Conservation (phyloP, 2,329 filamentous ascomycete genomes). For the Penicillium sp. region DNA sequence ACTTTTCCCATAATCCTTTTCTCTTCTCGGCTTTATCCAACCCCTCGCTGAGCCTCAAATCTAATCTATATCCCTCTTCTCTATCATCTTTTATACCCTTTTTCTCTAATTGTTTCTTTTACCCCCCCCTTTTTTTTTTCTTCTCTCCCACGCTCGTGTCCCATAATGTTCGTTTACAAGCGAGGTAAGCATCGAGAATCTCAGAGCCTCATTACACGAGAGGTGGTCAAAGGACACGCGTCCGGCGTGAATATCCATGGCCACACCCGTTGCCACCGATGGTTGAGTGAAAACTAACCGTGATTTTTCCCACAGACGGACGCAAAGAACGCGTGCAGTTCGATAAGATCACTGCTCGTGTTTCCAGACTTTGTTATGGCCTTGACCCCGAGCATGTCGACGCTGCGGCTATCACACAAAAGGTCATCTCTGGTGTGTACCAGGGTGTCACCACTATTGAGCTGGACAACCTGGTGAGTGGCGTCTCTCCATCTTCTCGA, state of each 20-base stretch:
- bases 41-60: conserved; percentile 9
- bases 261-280: conserved; percentile 13
- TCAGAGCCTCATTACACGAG: neutral
- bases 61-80: conserved; percentile 10
- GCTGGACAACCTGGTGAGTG: conserved; percentile 85
- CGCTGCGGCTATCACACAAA: conserved; percentile 95
- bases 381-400: conserved; percentile 94
- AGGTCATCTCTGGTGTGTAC: conserved; percentile 98
- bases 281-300: conserved; percentile 15
- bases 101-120: conserved; percentile 12
- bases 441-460: conserved; percentile 95
- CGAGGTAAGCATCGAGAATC: conserved; percentile 45
- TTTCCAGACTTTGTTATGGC: conserved; percentile 95
- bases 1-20: conserved; percentile 14
- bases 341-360: conserved; percentile 99
- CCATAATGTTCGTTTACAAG: conserved; percentile 58
- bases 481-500: neutral
- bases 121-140: conserved; percentile 5
- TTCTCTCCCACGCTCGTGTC: neutral
- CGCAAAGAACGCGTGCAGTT: conserved; percentile 99
- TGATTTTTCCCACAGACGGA: conserved; percentile 60
- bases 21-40: conserved; percentile 17
- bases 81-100: conserved; percentile 21
- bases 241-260: neutral
- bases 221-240: conserved; percentile 1